Evolutionary conservation across 1,284 basidiomycete genomes (phyloP).

Genomic region (Fomes fomentarius): DNA sequence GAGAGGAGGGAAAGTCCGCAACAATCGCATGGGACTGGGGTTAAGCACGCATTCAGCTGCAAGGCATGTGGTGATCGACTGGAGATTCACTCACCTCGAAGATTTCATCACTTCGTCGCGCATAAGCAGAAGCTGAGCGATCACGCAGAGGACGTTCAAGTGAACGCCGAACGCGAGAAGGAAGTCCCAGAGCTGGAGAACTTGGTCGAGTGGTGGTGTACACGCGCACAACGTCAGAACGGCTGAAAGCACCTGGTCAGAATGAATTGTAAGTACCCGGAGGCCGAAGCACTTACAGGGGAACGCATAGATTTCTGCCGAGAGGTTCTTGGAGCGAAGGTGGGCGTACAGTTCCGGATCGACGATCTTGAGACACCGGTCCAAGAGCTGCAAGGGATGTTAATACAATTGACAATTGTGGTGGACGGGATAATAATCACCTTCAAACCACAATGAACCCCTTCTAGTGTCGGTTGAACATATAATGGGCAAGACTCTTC

Average conservation of each 20-base stretch:
- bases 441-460: conserved; percentile 92
- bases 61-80: too few species aligned
- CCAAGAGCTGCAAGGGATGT: conserved; percentile 70
- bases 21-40: conserved; percentile 91
- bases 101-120: conserved; percentile 87
- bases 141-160: conserved; percentile 94
- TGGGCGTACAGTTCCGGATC: conserved; percentile 85
- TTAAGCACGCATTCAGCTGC: too few species aligned
- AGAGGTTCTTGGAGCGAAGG: conserved; percentile 89
- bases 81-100: conserved; percentile 75
- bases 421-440: conserved; percentile 54
- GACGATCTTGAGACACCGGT: conserved; percentile 88
- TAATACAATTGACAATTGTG: too few species aligned
- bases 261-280: conserved; percentile 1
- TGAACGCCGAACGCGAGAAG: conserved; percentile 95
- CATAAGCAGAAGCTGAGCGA: conserved; percentile 91
- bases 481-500: conserved; percentile 93
- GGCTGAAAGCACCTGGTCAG: conserved; percentile 49
- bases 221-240: conserved; percentile 95
- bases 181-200: conserved; percentile 96
- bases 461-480: conserved; percentile 93
- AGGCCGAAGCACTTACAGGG: conserved; percentile 67
- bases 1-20: conserved; percentile 93
- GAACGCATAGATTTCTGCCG: conserved; percentile 97
- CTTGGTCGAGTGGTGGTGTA: conserved; percentile 94